Conservation (phyloP, 2,329 filamentous ascomycete genomes). For the Cladobotryum mycophilum region DNA sequence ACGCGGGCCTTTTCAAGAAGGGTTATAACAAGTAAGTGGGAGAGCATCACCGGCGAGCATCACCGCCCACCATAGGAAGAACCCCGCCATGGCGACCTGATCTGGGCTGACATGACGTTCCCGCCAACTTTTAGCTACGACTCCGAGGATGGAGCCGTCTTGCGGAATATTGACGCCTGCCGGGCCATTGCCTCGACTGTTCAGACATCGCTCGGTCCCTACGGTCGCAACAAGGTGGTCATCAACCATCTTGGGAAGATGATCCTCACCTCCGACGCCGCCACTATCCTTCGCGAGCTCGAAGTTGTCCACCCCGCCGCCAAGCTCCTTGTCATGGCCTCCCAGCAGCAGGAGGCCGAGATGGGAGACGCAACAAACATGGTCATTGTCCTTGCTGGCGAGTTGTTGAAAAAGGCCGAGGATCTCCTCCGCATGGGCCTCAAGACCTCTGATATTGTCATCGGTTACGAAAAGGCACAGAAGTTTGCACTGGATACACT, state of each 20-base stretch:
- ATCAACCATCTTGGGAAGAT: conserved; percentile 99
- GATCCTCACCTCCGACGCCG: conserved; percentile 96
- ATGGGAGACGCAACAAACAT: conserved; percentile 98
- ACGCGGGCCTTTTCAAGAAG: conserved; percentile 87
- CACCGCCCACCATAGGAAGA: conserved; percentile 17
- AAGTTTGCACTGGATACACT: conserved; percentile 78
- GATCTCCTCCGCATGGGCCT: conserved; percentile 93
- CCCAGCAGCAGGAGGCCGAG: conserved; percentile 97
- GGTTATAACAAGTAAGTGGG: conserved; percentile 85
- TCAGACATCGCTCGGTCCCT: conserved; percentile 92
- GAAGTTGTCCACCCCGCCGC: conserved; percentile 97
- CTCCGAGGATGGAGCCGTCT: conserved; percentile 95
- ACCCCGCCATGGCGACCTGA: conserved; percentile 14
- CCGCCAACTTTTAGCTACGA: conserved; percentile 71
- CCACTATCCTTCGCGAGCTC: conserved; percentile 93
- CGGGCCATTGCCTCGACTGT: conserved; percentile 92
- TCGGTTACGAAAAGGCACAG: conserved; percentile 92
- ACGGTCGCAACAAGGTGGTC: conserved; percentile 98
- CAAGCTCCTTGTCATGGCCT: conserved; percentile 96
- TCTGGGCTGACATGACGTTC: conserved; percentile 21
- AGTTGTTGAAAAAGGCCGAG: conserved; percentile 94
- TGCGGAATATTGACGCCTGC: conserved; percentile 98
- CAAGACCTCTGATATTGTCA: conserved; percentile 96
- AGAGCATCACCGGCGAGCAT: not conserved
- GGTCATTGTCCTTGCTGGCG: conserved; percentile 91